These are phyloP conservation scores for Colletotrichum sansevieriae DNA, from an alignment of 2,329 filamentous ascomycete species.

Conservation along the genomic window DNA sequence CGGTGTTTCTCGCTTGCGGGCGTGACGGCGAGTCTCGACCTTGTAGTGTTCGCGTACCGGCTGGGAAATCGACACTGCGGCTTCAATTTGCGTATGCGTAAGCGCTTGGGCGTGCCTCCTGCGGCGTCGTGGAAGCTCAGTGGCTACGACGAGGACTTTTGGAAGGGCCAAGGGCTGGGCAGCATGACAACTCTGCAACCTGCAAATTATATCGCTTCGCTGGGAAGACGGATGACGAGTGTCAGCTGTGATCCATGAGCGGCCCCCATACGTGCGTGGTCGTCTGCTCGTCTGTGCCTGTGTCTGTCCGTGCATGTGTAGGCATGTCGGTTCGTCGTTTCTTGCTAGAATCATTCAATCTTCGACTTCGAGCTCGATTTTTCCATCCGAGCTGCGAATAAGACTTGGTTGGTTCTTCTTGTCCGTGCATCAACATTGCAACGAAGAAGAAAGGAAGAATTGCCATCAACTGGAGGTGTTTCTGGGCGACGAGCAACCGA, in stretches of 20 bases:
- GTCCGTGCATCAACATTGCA: background rate
- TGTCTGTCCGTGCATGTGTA: too few species aligned
- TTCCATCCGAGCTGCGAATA: background rate
- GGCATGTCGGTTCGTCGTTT: too few species aligned
- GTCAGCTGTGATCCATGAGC: background rate
- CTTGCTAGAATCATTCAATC: too few species aligned
- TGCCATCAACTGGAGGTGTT: background rate
- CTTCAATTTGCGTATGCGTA: constrained; percentile 27
- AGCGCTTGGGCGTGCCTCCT: constrained; percentile 21
- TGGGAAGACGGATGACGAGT: background rate
- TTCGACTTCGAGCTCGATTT: too few species aligned
- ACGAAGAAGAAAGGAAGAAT: background rate
- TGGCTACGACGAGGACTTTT: constrained; percentile 25
- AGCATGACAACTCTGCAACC: constrained; percentile 23
- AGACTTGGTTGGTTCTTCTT: background rate
- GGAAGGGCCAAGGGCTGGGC: constrained; percentile 37
- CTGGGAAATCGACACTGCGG: background rate
- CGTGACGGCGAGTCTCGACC: constrained; percentile 9
- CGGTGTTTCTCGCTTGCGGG: constrained; percentile 25
- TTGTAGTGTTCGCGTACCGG: constrained; percentile 31
- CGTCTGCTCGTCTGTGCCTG: too few species aligned
- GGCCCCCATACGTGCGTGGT: background rate
- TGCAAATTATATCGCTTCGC: constrained; percentile 25
- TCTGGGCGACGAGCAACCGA: background rate
- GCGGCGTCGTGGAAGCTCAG: constrained; percentile 16